A percentile compares a stretch with the other conserved stretches of the same genome.
These are phyloP conservation scores for Rhexocercosporidium sp. DNA, from an alignment of 2,329 filamentous ascomycete species.

Conservation along the genomic window DNA sequence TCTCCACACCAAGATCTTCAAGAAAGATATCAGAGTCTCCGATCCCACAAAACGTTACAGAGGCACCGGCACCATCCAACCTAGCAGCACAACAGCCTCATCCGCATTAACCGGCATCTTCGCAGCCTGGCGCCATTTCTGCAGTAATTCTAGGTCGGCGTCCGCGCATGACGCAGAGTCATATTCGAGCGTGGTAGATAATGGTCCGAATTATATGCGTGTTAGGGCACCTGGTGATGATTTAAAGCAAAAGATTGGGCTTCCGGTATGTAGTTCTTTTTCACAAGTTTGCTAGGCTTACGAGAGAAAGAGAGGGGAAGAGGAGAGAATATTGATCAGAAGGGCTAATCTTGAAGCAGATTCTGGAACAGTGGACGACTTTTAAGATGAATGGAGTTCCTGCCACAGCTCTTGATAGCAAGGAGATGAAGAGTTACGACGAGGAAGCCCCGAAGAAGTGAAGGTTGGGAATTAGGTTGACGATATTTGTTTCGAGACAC, in stretches of 20 bases:
- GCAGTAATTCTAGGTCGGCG: background rate
- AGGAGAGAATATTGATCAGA: no score
- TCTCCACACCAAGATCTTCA: background rate
- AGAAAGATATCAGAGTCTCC: background rate
- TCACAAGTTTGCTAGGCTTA: no score
- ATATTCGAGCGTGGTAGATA: background rate
- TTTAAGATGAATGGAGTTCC: background rate
- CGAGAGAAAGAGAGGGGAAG: no score
- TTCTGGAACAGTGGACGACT: background rate
- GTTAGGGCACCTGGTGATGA: background rate
- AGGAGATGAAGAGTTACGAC: background rate
- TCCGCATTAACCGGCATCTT: background rate
- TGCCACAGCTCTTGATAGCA: no score
- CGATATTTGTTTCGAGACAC: no score
- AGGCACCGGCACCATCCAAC: background rate
- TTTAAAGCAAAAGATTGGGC: background rate
- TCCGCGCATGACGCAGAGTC: background rate
- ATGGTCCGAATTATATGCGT: background rate
- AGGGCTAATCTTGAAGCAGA: background rate
- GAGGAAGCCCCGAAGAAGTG: background rate
- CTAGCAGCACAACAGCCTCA: background rate
- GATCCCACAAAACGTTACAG: background rate
- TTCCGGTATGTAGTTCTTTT: background rate
- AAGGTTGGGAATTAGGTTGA: background rate
- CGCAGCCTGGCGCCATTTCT: background rate